phyloP scores from a whole-genome alignment of 2,329 filamentous ascomycete species.

The Hymenoscyphus occultus region DNA sequence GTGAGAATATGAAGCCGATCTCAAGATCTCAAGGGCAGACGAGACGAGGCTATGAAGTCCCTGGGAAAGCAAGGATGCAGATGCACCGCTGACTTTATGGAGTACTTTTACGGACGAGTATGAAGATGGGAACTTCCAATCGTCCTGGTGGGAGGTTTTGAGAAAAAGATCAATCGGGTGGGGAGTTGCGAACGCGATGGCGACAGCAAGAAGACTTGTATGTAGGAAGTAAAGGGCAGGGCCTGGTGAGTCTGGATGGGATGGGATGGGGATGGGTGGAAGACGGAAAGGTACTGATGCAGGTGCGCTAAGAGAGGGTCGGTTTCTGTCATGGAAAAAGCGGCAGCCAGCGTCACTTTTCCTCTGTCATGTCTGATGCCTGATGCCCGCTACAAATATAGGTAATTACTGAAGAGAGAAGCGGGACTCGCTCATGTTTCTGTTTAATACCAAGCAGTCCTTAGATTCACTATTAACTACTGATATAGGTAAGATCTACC shows the following conservation, averaged over 20 bases:
- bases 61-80: neutral
- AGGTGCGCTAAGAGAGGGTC: neutral
- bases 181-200: neutral
- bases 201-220: conserved; percentile 1
- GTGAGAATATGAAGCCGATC: neutral
- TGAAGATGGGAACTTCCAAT: neutral
- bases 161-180: neutral
- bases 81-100: neutral
- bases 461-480: no score
- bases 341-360: neutral
- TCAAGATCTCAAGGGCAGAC: neutral
- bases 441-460: no score
- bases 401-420: no score
- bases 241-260: neutral
- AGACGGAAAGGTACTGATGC: conserved; percentile 5
- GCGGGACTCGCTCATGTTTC: no score
- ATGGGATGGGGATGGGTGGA: neutral
- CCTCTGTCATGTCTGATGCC: no score
- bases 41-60: conserved; percentile 5
- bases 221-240: conserved; percentile 1
- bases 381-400: no score
- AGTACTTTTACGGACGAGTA: neutral
- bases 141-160: neutral
- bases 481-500: no score
- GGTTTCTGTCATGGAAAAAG: neutral